Percentiles rank a stretch among this genome's conserved stretches.
These are phyloP conservation scores for Chlorella vulgaris DNA, from an alignment of 139 green algal species.

Conservation along the genomic window DNA sequence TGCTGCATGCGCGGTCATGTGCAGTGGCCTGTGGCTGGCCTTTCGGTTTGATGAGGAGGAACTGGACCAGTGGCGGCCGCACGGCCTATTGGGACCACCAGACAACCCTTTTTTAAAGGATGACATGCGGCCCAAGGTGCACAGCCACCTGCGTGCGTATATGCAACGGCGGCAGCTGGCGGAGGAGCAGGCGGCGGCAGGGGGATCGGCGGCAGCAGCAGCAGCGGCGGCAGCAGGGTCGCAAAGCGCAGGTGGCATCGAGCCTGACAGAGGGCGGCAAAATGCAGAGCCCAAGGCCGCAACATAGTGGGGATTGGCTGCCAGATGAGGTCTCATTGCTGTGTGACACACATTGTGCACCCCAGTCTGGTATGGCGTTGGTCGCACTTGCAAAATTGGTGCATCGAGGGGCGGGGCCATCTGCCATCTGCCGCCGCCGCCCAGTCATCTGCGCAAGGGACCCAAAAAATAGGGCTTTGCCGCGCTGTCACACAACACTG, in stretches of 20 bases:
- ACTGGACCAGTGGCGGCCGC: background rate
- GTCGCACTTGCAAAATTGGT: too few species aligned
- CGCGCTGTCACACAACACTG: too few species aligned
- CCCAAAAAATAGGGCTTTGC: too few species aligned
- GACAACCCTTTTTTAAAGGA: slow-evolving; percentile 20
- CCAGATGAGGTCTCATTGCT: too few species aligned
- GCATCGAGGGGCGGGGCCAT: too few species aligned
- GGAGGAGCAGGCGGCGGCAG: background rate
- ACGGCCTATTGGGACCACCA: slow-evolving; percentile 10
- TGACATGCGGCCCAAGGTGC: background rate
- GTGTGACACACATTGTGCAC: too few species aligned
- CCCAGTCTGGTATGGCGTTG: too few species aligned
- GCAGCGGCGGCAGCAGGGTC: background rate
- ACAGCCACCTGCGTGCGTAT: background rate
- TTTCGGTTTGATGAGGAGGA: background rate
- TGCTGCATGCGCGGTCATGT: background rate
- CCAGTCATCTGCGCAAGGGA: too few species aligned
- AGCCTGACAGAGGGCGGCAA: background rate
- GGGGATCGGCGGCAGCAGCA: too few species aligned
- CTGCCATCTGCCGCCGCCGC: too few species aligned
- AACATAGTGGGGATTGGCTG: too few species aligned
- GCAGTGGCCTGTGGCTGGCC: slow-evolving; percentile 29
- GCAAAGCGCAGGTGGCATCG: background rate
- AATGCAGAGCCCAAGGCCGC: background rate
- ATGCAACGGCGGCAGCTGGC: background rate